Conservation (phyloP, 108 stramenopile species). For the Nannochloropsis oceanica region DNA sequence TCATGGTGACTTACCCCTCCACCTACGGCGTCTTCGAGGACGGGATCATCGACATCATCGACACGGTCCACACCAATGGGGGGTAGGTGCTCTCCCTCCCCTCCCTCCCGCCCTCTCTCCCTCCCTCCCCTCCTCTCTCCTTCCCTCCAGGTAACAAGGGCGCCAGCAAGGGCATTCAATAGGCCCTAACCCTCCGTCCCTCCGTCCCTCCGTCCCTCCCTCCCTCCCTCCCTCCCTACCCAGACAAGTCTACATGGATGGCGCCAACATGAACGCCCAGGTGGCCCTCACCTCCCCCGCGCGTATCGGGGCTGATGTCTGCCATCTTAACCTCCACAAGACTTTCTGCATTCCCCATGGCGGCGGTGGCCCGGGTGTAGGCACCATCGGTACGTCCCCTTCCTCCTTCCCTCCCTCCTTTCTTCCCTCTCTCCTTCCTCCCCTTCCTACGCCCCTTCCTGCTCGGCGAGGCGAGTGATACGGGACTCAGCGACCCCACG, state of each 20-base stretch:
- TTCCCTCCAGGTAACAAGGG: not conserved
- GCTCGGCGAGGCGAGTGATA: no score
- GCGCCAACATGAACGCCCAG: constrained; percentile 99
- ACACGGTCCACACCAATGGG: constrained; percentile 71
- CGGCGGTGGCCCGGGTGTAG: constrained; percentile 95
- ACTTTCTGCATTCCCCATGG: constrained; percentile 98
- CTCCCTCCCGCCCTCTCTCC: not conserved
- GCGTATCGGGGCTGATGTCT: constrained; percentile 89
- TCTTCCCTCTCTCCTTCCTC: not conserved
- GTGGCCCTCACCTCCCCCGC: constrained; percentile 92
- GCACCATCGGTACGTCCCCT: constrained; percentile 55
- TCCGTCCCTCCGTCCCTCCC: no score
- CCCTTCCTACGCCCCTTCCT: not conserved
- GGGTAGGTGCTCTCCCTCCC: no score
- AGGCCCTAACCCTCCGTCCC: not conserved
- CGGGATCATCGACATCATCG: constrained; percentile 70
- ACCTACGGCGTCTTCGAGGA: constrained; percentile 98
- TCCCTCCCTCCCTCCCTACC: no score
- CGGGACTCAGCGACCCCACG: no score
- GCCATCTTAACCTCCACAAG: constrained; percentile 98
- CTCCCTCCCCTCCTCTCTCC: not conserved
- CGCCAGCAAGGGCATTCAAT: not conserved
- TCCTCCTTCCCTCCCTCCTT: not conserved
- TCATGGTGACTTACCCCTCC: constrained; percentile 98
- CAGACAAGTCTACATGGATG: constrained; percentile 94